Base-by-base conservation (phyloP, 805 yeast genomes). In the Lachancea kluyveri region DNA sequence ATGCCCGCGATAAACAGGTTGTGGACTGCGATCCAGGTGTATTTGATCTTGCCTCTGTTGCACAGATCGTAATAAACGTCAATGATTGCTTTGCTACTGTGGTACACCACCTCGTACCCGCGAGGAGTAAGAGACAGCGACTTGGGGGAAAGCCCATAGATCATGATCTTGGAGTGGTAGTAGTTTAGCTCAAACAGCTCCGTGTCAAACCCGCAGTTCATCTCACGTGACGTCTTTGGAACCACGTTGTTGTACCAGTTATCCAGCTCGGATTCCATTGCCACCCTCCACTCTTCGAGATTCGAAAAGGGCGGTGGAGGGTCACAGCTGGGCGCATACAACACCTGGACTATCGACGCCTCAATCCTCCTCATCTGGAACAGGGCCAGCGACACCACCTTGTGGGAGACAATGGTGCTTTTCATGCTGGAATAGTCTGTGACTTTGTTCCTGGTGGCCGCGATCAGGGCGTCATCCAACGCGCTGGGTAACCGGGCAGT, bases 1-100 rank as follows among this genome's bases (percentile, higher is more conserved):
- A 90, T 80, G 1, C 94, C 94, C 0, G 95, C 88, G 81, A 83
- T 79, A 52, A 85, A 85, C 32, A 85, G 62, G 50, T 85, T 86
- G 54, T 86, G 94, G 3, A 85, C 88, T 0, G 94, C 92, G 2
- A 87, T 88, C 96, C 96, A 87, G 0, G 95, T 84, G 56, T 83
- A 87, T 54, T 85, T 85, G 38, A 86, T 68, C 28, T 72, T 64
- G 45, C 71, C 72, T 17, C 66, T 66, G n/a, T 62, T 54, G 43
- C 70, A 72, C 23, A 87, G 59, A 30, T 70, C 71, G 30, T 69
- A 61, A 51, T 83, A 87, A 18, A 77, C 69, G 19, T 65, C 60
- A 33, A 86, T 78, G 21, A 85, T 70, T 26, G 78, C 79, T 43
- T 70, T 71, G 2, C 92, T 73, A 1, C 88, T 72, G 16, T 72